phyloP scores from a whole-genome alignment of 2,329 filamentous ascomycete species.

The Epichloe festucae region DNA sequence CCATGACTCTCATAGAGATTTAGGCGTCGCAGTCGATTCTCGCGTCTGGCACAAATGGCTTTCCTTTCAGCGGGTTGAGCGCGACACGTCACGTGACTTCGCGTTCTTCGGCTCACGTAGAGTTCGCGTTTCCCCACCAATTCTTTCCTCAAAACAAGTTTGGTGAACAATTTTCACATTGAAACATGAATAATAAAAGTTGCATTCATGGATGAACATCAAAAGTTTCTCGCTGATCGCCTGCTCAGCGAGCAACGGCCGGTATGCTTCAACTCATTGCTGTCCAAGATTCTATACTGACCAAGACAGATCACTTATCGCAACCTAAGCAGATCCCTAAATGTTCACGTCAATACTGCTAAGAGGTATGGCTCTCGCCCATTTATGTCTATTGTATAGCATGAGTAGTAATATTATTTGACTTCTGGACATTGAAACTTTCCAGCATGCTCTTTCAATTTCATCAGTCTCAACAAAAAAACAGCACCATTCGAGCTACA shows the following conservation, averaged over 20 bases:
- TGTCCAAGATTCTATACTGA: background rate
- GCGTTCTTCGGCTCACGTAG: slow-evolving; percentile 13
- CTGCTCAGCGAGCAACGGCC: slow-evolving; percentile 64
- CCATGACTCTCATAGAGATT: background rate
- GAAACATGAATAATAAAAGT: background rate
- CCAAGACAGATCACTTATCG: slow-evolving; percentile 67
- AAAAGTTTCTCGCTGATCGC: slow-evolving; percentile 59
- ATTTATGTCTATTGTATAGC: background rate
- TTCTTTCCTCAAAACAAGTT: background rate
- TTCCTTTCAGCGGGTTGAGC: too few relatives aligned
- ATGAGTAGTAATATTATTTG: background rate
- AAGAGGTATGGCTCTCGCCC: slow-evolving; percentile 54
- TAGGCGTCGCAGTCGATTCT: background rate
- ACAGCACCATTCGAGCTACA: slow-evolving; percentile 74
- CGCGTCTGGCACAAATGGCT: too few relatives aligned
- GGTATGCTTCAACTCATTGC: slow-evolving; percentile 32
- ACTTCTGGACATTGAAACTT: background rate
- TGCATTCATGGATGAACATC: slow-evolving; percentile 45
- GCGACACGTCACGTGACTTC: slow-evolving; percentile 21
- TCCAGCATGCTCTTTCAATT: slow-evolving; percentile 82
- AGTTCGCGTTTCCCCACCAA: background rate
- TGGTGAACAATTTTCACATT: background rate
- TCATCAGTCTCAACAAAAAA: slow-evolving; percentile 61
- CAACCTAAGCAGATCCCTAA: slow-evolving; percentile 65
- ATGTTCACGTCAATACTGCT: slow-evolving; percentile 73